Conservation (phyloP, 805 yeast genomes). For the Barnettozyma californica region DNA sequence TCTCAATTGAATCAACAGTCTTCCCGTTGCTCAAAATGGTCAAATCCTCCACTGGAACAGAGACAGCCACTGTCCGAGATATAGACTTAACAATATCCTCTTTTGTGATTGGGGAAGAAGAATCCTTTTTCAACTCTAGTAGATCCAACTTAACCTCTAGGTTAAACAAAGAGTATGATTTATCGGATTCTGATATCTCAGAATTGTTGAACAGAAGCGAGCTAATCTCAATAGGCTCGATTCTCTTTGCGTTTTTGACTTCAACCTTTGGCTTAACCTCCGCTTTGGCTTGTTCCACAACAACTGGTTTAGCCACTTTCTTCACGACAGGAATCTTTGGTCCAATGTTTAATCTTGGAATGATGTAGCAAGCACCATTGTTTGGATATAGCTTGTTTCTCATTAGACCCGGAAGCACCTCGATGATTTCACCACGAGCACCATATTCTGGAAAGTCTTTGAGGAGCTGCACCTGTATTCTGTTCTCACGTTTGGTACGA, state of each 20-base stretch:
- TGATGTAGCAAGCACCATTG: conserved; percentile 71
- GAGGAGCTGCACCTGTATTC: conserved; percentile 70
- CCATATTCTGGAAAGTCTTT: conserved; percentile 63
- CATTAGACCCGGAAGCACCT: conserved; percentile 79
- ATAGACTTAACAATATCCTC: conserved; percentile 11
- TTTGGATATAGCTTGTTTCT: conserved; percentile 65
- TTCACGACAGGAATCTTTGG: conserved; percentile 26
- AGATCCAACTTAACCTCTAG: conserved; percentile 17
- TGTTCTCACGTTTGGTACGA: conserved; percentile 43
- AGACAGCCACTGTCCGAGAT: conserved; percentile 9
- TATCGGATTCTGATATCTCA: conserved; percentile 4
- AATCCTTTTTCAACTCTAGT: conserved; percentile 3
- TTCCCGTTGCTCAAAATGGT: conserved; percentile 3
- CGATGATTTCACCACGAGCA: conserved; percentile 62
- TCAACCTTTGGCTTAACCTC: conserved; percentile 4
- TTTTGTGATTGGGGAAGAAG: conserved; percentile 10
- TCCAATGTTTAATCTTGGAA: conserved; percentile 21
- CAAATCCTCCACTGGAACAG: conserved; percentile 18
- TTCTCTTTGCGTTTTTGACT: conserved; percentile 3
- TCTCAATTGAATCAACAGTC: conserved; percentile 9
- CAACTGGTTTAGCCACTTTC: conserved; percentile 12
- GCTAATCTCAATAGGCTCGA: conserved; percentile 15
- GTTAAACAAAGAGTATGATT: conserved; percentile 21
- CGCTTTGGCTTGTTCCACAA: conserved; percentile 1
- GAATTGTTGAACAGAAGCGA: conserved; percentile 22